phyloP scores from a whole-genome alignment of 352 stramenopile genomes.

The Phytophthora pini region DNA sequence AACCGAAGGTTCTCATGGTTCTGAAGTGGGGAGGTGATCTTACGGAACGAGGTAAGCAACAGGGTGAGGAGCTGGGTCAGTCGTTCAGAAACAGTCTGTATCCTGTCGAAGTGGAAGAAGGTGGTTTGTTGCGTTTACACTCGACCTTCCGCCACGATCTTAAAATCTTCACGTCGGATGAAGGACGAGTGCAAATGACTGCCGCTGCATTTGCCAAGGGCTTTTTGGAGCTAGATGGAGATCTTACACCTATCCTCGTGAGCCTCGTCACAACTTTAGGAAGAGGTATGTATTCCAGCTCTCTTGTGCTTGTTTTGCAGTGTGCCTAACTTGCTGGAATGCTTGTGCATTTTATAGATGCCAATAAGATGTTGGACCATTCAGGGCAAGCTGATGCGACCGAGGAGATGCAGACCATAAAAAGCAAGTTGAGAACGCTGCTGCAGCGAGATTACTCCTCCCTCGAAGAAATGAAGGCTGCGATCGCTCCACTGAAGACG shows the following conservation, averaged over 20 bases:
- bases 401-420: constrained; percentile 83
- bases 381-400: constrained; percentile 98
- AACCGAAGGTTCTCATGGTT: constrained; percentile 96
- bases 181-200: constrained; percentile 99
- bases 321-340: neutral
- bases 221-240: constrained; percentile 98
- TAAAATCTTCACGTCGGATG: constrained; percentile 99
- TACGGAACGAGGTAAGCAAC: constrained; percentile 97
- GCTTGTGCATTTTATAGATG: constrained; percentile 44
- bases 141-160: constrained; percentile 99
- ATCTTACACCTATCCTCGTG: constrained; percentile 99
- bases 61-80: constrained; percentile 95
- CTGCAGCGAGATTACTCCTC: constrained; percentile 87
- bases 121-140: constrained; percentile 97
- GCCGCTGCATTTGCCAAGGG: constrained; percentile 99
- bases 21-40: constrained; percentile 99
- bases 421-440: constrained; percentile 91
- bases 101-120: constrained; percentile 90
- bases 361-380: constrained; percentile 98
- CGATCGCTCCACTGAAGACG: constrained; percentile 74
- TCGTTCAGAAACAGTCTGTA: constrained; percentile 92
- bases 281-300: constrained; percentile 54
- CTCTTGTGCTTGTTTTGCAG: too few species aligned
- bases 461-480: constrained; percentile 65
- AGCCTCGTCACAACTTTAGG: constrained; percentile 91